Percentiles rank a stretch among this genome's conserved stretches.
Evolutionary conservation across 1,284 basidiomycete species (phyloP).

Genomic region (Tilletia setariae): DNA sequence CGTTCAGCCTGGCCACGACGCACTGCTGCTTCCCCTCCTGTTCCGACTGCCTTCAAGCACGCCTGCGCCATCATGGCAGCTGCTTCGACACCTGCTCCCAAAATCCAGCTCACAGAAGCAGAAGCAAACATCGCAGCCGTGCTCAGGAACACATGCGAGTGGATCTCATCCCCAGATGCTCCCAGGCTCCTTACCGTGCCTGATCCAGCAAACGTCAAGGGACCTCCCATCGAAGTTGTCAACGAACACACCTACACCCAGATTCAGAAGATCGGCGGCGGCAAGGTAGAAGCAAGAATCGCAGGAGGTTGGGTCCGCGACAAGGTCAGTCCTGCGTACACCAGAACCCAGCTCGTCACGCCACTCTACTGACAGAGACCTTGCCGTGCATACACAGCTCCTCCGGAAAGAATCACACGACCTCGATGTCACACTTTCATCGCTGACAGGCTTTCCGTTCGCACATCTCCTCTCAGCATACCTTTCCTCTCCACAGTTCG

Average conservation of each 20-base stretch:
- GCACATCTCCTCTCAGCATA: slow-evolving; percentile 75
- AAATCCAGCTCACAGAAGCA: neutral
- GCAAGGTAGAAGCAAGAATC: slow-evolving; percentile 37
- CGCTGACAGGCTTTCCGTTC: slow-evolving; percentile 84
- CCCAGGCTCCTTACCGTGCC: neutral
- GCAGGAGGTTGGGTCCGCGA: slow-evolving; percentile 97
- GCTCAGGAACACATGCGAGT: slow-evolving; percentile 7
- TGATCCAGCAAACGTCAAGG: neutral
- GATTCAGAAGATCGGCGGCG: neutral
- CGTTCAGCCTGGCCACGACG: no score
- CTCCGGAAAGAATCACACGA: slow-evolving; percentile 80
- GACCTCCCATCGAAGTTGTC: neutral
- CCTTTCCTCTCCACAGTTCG: slow-evolving; percentile 60
- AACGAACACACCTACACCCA: slow-evolving; percentile 5
- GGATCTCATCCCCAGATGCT: neutral
- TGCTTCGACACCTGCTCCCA: neutral
- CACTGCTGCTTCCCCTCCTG: no score
- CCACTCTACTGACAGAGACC: no score
- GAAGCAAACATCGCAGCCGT: slow-evolving; percentile 9
- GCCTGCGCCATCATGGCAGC: neutral
- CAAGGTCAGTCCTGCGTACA: slow-evolving; percentile 58
- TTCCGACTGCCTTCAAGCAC: neutral
- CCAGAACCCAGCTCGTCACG: no score
- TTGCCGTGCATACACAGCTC: no score
- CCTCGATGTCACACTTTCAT: slow-evolving; percentile 83